Evolutionary conservation across 495 filamentous ascomycete genomes (phyloP).

Genomic region (Neurospora sp.): DNA sequence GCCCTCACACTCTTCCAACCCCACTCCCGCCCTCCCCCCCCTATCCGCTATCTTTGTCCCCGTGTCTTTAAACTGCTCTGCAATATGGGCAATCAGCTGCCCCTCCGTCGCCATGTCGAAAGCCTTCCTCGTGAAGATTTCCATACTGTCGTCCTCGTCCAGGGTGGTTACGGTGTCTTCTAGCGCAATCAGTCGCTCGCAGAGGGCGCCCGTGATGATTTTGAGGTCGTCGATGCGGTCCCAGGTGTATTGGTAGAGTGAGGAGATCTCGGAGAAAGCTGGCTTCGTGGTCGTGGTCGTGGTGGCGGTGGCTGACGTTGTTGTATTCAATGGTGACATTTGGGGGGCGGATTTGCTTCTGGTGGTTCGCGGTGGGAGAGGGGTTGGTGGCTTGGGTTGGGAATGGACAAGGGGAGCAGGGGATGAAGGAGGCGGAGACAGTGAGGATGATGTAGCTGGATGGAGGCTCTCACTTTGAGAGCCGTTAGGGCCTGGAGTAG

Average conservation of each 20-base stretch:
- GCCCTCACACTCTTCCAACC: not conserved
- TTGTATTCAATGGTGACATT: not conserved
- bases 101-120: not conserved
- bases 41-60: not conserved
- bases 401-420: slow-evolving; percentile 13
- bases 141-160: not conserved
- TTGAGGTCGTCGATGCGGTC: not conserved
- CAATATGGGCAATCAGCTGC: not conserved
- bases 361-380: not conserved
- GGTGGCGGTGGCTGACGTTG: not conserved
- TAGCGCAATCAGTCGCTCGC: not conserved
- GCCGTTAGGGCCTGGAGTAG: not conserved
- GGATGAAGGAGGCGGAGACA: slow-evolving; percentile 1
- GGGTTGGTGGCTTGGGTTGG: slow-evolving; percentile 6
- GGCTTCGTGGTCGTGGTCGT: not conserved
- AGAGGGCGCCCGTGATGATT: not conserved
- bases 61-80: not conserved
- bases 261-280: not conserved
- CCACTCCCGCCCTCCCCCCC: not conserved
- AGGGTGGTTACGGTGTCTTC: not conserved
- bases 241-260: not conserved
- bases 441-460: not conserved
- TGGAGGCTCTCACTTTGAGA: not conserved
- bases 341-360: not conserved
- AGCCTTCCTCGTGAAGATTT: not conserved